A percentile compares a stretch with the other conserved stretches of the same genome.
Evolutionary conservation across 2,329 filamentous ascomycete genomes (phyloP).

Genomic region (Trichoderma gracile): DNA sequence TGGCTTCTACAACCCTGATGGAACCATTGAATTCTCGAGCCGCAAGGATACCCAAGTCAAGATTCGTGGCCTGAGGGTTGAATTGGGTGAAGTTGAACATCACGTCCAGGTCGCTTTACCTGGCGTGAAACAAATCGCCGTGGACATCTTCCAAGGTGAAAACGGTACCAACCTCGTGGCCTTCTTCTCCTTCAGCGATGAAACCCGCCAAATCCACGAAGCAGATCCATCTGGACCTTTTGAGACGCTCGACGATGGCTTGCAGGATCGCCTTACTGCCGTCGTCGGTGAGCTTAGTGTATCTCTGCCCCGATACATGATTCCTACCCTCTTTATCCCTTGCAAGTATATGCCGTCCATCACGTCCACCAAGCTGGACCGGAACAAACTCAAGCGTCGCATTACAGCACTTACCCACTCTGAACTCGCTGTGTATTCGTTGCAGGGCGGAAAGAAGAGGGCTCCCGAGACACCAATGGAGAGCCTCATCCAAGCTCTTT

Average conservation of each 20-base stretch:
- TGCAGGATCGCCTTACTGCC: conserved; percentile 28
- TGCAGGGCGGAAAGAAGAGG: conserved; percentile 6
- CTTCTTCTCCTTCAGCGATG: conserved; percentile 22
- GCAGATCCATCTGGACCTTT: conserved; percentile 24
- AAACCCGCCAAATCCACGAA: conserved; percentile 12
- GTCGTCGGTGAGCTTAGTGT: conserved; percentile 24
- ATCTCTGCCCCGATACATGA: conserved; percentile 29
- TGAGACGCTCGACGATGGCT: conserved; percentile 2
- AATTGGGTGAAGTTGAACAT: conserved; percentile 25
- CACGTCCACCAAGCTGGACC: conserved; percentile 29
- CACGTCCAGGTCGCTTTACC: neutral
- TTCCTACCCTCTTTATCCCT: conserved; percentile 29
- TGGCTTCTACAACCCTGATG: conserved; percentile 22
- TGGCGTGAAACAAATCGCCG: conserved; percentile 13
- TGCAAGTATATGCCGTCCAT: conserved; percentile 30
- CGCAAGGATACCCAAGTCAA: conserved; percentile 17
- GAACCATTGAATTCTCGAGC: conserved; percentile 22
- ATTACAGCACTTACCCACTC: neutral
- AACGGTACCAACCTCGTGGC: conserved; percentile 16
- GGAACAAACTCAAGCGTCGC: conserved; percentile 13
- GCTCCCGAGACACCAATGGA: conserved; percentile 12
- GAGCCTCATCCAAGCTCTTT: conserved; percentile 23
- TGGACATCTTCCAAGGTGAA: conserved; percentile 19
- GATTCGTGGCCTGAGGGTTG: conserved; percentile 17
- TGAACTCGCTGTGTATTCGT: conserved; percentile 13